Conservation (phyloP, 192 early-diverging fungal genomes). For the Irineochytrium annulatum region DNA sequence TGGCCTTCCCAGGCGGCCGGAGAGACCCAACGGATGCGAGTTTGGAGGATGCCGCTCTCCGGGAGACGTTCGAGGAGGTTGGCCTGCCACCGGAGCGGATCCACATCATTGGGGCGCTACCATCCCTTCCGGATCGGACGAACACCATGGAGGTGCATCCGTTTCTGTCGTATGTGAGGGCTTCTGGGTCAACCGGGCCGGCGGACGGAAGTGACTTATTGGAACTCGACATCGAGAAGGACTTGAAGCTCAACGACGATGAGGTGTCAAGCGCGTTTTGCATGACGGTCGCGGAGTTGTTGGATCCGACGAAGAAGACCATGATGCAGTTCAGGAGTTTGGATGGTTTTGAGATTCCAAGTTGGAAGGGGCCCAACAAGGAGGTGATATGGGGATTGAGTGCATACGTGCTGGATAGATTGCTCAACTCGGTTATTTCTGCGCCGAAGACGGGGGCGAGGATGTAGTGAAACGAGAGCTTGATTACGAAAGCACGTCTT, state of each 20-base stretch:
- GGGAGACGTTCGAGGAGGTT: conserved; percentile 81
- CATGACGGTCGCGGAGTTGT: conserved; percentile 62
- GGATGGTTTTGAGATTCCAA: conserved; percentile 47
- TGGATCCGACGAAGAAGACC: conserved; percentile 38
- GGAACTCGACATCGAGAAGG: conserved; percentile 41
- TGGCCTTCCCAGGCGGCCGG: conserved; percentile 39
- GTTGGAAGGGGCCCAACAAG: conserved; percentile 50
- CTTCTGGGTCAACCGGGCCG: neutral
- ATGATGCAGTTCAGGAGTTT: conserved; percentile 43
- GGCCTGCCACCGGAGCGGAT: conserved; percentile 44
- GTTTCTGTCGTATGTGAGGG: conserved; percentile 16
- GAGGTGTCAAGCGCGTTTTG: conserved; percentile 72
- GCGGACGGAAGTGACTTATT: conserved; percentile 9
- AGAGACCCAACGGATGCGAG: conserved; percentile 54
- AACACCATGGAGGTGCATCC: conserved; percentile 24
- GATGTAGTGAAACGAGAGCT: no score
- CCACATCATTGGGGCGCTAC: conserved; percentile 58
- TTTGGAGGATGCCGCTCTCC: conserved; percentile 61
- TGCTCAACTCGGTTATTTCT: no score
- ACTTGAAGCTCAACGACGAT: conserved; percentile 46
- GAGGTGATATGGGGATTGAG: conserved; percentile 39
- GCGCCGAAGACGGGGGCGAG: no score
- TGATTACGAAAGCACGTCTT: no score
- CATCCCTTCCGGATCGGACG: conserved; percentile 32
- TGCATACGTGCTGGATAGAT: no score